phyloP scores from a whole-genome alignment of 495 filamentous ascomycete genomes.

The Daldinia vernicosa region DNA sequence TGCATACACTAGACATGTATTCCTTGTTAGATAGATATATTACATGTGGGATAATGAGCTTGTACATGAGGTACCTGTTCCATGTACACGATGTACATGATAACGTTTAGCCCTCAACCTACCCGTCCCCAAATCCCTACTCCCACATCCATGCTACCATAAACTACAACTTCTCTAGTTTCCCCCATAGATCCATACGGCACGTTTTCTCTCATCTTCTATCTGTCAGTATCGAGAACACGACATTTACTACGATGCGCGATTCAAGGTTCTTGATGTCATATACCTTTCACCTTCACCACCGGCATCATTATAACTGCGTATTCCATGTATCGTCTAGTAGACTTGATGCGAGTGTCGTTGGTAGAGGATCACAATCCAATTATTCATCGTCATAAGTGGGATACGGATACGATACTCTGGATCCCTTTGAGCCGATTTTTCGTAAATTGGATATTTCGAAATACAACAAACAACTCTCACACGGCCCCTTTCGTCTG shows the following conservation, averaged over 20 bases:
- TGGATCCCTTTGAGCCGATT: constrained; percentile 11
- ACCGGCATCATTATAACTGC: constrained; percentile 23
- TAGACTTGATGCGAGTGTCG: constrained; percentile 34
- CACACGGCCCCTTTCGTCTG: constrained; percentile 21
- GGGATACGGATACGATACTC: constrained; percentile 25
- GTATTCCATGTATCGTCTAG: constrained; percentile 43
- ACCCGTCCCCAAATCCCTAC: constrained; percentile 7
- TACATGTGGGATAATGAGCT: constrained; percentile 1
- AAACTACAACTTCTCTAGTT: constrained; percentile 31
- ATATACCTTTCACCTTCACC: constrained; percentile 7
- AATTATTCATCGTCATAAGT: constrained; percentile 32
- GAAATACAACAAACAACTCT: constrained; percentile 24
- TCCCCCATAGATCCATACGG: constrained; percentile 13
- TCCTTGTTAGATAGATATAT: constrained; percentile 23
- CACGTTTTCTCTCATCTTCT: constrained; percentile 8
- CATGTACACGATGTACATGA: constrained; percentile 28
- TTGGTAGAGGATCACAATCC: constrained; percentile 34
- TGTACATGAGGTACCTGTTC: no score
- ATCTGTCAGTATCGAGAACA: constrained; percentile 9
- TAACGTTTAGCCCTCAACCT: constrained; percentile 33
- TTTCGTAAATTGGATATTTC: constrained; percentile 24
- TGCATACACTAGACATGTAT: neutral
- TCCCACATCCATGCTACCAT: constrained; percentile 24
- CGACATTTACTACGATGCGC: constrained; percentile 36
- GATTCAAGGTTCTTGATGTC: constrained; percentile 29